Conservation (phyloP, 169 alveolate genomes). For the Perkinsus chesapeaki region DNA sequence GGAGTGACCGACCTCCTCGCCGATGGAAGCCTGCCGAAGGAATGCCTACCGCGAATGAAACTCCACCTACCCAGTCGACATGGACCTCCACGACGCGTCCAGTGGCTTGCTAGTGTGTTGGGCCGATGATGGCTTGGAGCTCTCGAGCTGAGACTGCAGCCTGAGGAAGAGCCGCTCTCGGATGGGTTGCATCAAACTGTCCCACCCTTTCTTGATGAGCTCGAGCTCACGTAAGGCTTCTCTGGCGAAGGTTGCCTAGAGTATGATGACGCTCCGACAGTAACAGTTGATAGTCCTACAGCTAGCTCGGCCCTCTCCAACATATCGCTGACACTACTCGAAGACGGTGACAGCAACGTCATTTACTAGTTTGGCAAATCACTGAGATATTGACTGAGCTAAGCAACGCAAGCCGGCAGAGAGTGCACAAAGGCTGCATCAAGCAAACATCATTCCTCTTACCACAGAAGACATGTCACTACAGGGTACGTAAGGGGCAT, state of each 20-base stretch:
- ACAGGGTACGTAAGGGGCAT: neutral
- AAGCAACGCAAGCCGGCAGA: neutral
- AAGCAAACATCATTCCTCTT: neutral
- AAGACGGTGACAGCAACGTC: too few species aligned
- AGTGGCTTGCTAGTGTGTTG: neutral
- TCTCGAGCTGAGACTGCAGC: neutral
- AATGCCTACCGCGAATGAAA: neutral
- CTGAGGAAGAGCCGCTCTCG: neutral
- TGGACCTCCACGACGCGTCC: neutral
- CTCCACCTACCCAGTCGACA: neutral
- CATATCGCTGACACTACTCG: too few species aligned
- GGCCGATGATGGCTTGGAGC: neutral
- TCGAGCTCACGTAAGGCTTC: neutral
- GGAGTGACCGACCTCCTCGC: neutral
- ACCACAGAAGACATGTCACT: neutral
- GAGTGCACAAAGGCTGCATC: neutral
- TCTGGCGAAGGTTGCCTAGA: neutral
- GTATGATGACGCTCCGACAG: neutral
- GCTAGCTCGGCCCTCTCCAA: neutral
- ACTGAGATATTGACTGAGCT: neutral
- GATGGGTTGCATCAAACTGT: neutral
- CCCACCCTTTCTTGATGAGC: neutral
- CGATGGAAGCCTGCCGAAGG: neutral
- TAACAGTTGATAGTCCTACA: neutral
- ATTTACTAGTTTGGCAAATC: too few species aligned